Base-by-base conservation (phyloP, 2,329 filamentous ascomycete species). In the Pseudogymnoascus pannorum region DNA sequence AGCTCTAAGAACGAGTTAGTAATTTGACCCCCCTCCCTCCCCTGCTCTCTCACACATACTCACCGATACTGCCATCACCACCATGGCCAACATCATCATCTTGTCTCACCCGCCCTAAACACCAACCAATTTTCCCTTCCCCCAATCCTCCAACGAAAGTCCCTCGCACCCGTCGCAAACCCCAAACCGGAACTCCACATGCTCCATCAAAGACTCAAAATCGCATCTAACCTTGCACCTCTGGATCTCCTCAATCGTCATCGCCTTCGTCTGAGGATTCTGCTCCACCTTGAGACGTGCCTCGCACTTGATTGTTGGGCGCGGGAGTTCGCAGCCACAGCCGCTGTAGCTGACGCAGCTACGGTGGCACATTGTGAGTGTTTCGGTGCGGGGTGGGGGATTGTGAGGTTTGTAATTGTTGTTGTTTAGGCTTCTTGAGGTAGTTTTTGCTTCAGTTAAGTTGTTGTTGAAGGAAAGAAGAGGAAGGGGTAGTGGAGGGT, bases 291-390 rank as follows among this genome's bases (percentile, higher is more conserved):
- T 26, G 14, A 51, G 9, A 14, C 44, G 44, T 5, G 24, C 22
- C 4, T 29, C 44, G 44, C 44, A 51, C 1, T 51, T 51, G 22
- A 51, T 5, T 7, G 44, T 51, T 16, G 44, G 22, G 14, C 22
- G 22, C 7, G 44, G 6, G 22, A 29, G 7, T 26, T 51, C 44
- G 14, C 44, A 51, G 44, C 22, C 7, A 8, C 44, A 51, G 44
- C 22, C 44, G 14, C 44, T 51, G 44, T 51, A 51, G 44, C 22
- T 51, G 44, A 51, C 29, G 44, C 44, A 51, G 44, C 44, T 51
- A 7, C 44, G 44, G 44, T 51, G 20, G 22, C 44, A 51, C 44
- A 51, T 51, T 51, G 44, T 51, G 22, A 14, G 7, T n/a, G 22
- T 1, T 16, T 3, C 8, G 14, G 5, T 51, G 14, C 14, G 22